These are phyloP conservation scores for Penicillium ochrochloron DNA, from an alignment of 495 filamentous ascomycete genomes.

Conservation along the genomic window DNA sequence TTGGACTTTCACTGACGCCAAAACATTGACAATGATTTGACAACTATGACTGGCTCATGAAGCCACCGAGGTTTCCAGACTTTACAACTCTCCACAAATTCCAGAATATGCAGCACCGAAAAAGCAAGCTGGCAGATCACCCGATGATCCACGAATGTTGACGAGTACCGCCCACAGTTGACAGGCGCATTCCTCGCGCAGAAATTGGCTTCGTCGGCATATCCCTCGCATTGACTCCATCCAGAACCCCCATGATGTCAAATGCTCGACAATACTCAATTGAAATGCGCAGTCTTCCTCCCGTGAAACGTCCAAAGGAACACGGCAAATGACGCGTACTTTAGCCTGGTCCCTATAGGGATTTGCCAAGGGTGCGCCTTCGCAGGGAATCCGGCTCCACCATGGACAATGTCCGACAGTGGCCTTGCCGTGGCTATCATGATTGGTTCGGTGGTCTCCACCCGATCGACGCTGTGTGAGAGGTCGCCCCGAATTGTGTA, in stretches of 20 bases:
- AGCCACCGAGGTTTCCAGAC: not conserved
- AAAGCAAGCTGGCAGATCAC: conserved; percentile 4
- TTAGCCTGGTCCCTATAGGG: conserved; percentile 11
- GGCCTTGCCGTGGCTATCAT: not conserved
- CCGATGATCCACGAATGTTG: conserved; percentile 22
- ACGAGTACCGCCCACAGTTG: not conserved
- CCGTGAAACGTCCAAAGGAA: not conserved
- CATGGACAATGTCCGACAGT: conserved; percentile 21
- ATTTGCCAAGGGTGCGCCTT: conserved; percentile 18
- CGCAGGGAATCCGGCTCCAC: conserved; percentile 21
- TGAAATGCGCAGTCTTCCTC: not conserved
- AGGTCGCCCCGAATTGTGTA: not conserved
- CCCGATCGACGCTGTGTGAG: conserved; percentile 18
- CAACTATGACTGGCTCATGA: not conserved
- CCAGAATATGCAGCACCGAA: not conserved
- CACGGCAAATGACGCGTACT: conserved; percentile 31
- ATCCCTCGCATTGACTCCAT: conserved; percentile 7
- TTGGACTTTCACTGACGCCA: not conserved
- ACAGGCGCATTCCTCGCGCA: conserved; percentile 19
- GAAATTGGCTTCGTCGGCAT: conserved; percentile 15
- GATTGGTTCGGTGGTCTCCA: conserved; percentile 18
- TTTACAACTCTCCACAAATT: not conserved
- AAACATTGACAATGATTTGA: not conserved
- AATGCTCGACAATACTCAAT: not conserved
- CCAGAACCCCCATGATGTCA: not conserved